Evolutionary conservation across 805 yeast genomes (phyloP), one percentile per base, ranked within the genome.

Genomic region (Suhomyces xylopsoci): DNA sequence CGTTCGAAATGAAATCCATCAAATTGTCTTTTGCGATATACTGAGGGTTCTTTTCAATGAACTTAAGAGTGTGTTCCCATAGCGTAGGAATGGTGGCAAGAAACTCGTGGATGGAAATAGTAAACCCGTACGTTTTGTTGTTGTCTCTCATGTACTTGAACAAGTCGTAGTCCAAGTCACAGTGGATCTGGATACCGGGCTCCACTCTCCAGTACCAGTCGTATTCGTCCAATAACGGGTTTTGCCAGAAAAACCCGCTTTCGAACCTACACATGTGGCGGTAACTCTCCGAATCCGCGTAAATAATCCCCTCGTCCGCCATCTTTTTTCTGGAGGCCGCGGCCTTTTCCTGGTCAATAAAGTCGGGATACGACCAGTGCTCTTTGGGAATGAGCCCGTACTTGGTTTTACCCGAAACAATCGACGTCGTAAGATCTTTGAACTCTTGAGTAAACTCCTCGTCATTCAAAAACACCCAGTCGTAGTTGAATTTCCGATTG

Each of bases 201-300:
- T 91, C 97, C 49, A 91, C 96, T 72, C 97, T 83, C 97, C 97
- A 91, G 78, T 91, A 91, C 80, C 86, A 91, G 55, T 88, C 90
- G 67, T 84, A 90, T 14, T 88, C 85, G 51, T 77, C 77, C 77
- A 91, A 66, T 52, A 87, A 65, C 40, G 85, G 85, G 66, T 89
- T 92, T 69, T 84, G 81, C 78, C 81, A 90, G 72, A 91, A 91
- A 70, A 90, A 88, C 0, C 97, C 97, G 15, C 93, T 85, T 70
- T 90, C 96, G 64, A 80, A 91, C 64, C 97, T 80, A 69, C 97
- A 90, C 97, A 90, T 90, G 69, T 90, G 96, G 71, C 97, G 82
- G 70, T 90, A 90, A 22, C 90, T 78, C 58, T 81, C 85, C 12
- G 84, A 76, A 51, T 78, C 87, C 45, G 94, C 96, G 66, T 89